These are phyloP conservation scores for Haplographium delicatum DNA, from an alignment of 495 filamentous ascomycete species.

Conservation along the genomic window DNA sequence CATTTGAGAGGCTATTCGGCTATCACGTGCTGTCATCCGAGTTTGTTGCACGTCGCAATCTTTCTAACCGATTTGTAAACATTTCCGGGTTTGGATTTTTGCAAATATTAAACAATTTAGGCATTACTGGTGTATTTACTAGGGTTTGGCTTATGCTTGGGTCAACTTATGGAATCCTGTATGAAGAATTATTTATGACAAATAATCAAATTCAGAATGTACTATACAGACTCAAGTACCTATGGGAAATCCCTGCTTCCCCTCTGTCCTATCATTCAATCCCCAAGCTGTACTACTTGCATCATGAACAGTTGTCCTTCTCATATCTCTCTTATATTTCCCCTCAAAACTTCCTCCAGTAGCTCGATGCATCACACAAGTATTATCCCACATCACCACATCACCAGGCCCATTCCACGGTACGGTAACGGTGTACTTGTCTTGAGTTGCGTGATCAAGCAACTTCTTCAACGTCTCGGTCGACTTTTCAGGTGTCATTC, in stretches of 20 bases:
- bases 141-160: no score
- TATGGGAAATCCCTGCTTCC: conserved; percentile 7
- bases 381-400: conserved; percentile 58
- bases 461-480: conserved; percentile 38
- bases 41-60: no score
- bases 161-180: no score
- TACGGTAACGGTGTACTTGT: conserved; percentile 42
- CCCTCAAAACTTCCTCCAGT: conserved; percentile 37
- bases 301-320: conserved; percentile 11
- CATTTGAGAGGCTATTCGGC: no score
- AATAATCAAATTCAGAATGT: no score
- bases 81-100: no score
- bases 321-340: conserved; percentile 7
- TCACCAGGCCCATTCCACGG: conserved; percentile 45
- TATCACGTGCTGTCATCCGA: no score
- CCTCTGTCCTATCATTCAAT: neutral
- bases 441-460: conserved; percentile 42
- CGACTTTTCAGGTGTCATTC: conserved; percentile 30
- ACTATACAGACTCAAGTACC: no score
- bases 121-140: no score
- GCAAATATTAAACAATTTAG: no score
- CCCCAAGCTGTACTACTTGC: conserved; percentile 4
- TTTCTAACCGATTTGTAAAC: no score
- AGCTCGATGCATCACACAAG: conserved; percentile 48
- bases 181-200: no score